These are phyloP conservation scores for Erucastrum elatum DNA, from an alignment of 345 rosid genomes.

Conservation along the genomic window DNA sequence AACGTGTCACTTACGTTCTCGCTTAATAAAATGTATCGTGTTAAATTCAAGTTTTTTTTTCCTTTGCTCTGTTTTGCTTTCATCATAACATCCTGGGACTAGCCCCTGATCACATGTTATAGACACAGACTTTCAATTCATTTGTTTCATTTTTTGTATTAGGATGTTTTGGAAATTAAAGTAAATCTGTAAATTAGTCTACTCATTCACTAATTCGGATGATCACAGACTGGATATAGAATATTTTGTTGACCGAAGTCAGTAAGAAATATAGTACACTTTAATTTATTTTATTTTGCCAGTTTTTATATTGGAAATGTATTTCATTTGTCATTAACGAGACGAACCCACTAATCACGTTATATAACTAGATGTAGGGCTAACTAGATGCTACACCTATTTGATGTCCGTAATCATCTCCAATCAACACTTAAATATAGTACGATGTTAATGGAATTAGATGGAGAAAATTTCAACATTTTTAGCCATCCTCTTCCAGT, in stretches of 20 bases:
- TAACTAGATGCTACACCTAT: background rate
- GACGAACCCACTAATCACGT: background rate
- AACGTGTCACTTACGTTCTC: slow-evolving; percentile 6
- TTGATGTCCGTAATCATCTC: background rate
- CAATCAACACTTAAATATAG: background rate
- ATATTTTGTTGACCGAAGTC: background rate
- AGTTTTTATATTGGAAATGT: background rate
- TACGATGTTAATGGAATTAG: background rate
- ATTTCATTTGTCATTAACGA: background rate
- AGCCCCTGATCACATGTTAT: too few relatives aligned
- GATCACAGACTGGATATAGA: background rate
- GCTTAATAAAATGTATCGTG: background rate
- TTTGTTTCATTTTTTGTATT: background rate
- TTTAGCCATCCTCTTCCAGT: slow-evolving; percentile 20
- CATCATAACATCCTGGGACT: background rate
- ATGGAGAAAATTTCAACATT: slow-evolving; percentile 28
- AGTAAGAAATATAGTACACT: background rate
- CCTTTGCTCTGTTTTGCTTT: background rate
- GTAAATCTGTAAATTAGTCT: background rate
- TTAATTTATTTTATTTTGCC: background rate
- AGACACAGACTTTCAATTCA: background rate
- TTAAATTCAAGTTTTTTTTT: background rate
- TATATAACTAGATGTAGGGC: background rate
- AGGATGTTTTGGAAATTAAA: background rate
- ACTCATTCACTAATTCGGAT: background rate